A percentile compares a stretch with the other conserved stretches of the same genome.
Conservation (phyloP, 208 protist species). For the Wallacemonas sp. region DNA sequence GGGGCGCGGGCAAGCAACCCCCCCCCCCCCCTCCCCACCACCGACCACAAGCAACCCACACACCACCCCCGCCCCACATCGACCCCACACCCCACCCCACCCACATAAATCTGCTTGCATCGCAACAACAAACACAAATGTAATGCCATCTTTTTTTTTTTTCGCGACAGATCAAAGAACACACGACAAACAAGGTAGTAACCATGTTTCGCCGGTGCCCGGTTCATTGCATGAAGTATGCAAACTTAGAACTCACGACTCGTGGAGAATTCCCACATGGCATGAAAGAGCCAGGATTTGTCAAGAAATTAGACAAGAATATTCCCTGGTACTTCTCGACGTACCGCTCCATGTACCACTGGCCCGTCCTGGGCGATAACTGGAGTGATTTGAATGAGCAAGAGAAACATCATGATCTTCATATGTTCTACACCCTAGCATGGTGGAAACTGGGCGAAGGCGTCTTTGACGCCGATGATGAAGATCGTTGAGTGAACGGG, state of each 20-base stretch:
- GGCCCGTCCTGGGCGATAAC: conserved; percentile 83
- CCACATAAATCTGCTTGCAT: no score
- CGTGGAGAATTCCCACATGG: conserved; percentile 89
- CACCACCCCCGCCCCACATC: neutral
- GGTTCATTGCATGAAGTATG: conserved; percentile 72
- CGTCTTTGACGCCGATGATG: conserved; percentile 84
- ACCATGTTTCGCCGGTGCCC: conserved; percentile 55
- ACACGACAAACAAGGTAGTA: neutral
- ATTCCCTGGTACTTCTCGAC: conserved; percentile 92
- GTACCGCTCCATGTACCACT: conserved; percentile 90
- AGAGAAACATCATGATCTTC: conserved; percentile 86
- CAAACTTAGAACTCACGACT: conserved; percentile 83
- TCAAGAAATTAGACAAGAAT: conserved; percentile 89
- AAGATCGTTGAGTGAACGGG: conserved; percentile 41
- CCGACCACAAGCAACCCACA: neutral
- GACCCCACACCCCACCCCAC: neutral
- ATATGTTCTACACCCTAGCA: conserved; percentile 91
- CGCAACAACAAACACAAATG: no score
- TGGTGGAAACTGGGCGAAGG: conserved; percentile 91
- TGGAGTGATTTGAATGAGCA: conserved; percentile 87
- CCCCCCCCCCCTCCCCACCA: no score
- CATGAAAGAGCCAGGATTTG: conserved; percentile 88
- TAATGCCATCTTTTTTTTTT: no score
- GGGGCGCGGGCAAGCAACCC: no score
- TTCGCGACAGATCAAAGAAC: no score